A percentile compares a stretch with the other conserved stretches of the same genome.
phyloP scores from a whole-genome alignment of 1,284 basidiomycete species.

The Marasmius sp. region DNA sequence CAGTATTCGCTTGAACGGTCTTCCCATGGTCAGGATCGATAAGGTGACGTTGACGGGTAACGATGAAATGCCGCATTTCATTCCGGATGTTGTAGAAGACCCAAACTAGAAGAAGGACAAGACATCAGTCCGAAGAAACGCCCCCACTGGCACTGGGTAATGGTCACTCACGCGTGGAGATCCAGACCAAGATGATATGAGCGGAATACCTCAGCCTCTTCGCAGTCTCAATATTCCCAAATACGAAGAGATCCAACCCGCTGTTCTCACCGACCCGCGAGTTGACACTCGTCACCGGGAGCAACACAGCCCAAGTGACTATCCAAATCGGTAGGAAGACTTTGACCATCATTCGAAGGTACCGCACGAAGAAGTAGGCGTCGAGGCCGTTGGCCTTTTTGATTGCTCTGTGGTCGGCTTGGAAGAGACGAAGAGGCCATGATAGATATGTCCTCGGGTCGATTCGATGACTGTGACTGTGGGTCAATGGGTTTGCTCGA shows the following conservation, averaged over 20 bases:
- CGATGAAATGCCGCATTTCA: constrained; percentile 83
- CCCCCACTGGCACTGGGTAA: not conserved
- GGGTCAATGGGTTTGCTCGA: constrained; percentile 7
- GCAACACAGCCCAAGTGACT: constrained; percentile 67
- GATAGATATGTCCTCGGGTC: constrained; percentile 45
- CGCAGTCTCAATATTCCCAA: constrained; percentile 70
- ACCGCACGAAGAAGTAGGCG: constrained; percentile 92
- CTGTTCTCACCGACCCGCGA: constrained; percentile 46
- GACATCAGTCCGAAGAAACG: not conserved
- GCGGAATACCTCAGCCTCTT: constrained; percentile 68
- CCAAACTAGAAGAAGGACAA: constrained; percentile 55
- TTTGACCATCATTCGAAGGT: constrained; percentile 78
- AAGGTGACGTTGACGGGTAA: constrained; percentile 83
- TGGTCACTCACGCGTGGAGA: constrained; percentile 67
- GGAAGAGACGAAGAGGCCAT: constrained; percentile 63
- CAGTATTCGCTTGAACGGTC: constrained; percentile 82
- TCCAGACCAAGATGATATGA: constrained; percentile 71
- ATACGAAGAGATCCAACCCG: constrained; percentile 77
- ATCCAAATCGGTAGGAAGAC: constrained; percentile 85
- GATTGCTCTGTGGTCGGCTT: constrained; percentile 62
- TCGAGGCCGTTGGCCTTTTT: constrained; percentile 82
- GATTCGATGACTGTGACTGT: constrained; percentile 25
- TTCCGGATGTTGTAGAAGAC: constrained; percentile 79
- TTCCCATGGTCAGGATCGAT: constrained; percentile 71
- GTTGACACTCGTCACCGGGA: constrained; percentile 66